Evolutionary conservation across 306 rosid species (phyloP).

Genomic region (Pyrus pyrifolia): DNA sequence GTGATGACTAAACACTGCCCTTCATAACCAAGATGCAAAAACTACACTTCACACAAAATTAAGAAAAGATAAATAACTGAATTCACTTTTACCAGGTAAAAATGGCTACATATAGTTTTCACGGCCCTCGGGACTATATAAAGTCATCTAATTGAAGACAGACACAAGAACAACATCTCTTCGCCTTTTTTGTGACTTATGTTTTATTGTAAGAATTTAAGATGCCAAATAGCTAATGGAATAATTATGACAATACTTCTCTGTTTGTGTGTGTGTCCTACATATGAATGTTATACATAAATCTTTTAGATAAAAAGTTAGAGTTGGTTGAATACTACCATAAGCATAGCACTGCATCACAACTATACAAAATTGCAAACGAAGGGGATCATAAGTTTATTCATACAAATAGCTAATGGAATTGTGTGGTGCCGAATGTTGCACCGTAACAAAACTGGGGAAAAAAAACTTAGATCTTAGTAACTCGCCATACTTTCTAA

Average conservation of each 20-base stretch:
- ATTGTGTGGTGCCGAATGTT: not conserved
- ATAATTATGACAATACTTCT: too few species aligned
- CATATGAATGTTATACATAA: too few species aligned
- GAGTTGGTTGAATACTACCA: not conserved
- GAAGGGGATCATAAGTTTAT: not conserved
- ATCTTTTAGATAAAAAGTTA: not conserved
- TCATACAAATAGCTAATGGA: too few species aligned
- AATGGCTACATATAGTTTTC: not conserved
- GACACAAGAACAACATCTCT: not conserved
- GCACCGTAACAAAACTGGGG: not conserved
- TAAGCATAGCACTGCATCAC: not conserved
- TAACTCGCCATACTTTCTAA: not conserved
- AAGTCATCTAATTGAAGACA: not conserved
- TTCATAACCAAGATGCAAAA: slow-evolving; percentile 31
- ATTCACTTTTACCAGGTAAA: too few species aligned
- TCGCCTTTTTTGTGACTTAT: not conserved
- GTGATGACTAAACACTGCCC: slow-evolving; percentile 98
- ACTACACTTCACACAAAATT: not conserved
- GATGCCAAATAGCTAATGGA: not conserved
- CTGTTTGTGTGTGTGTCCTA: too few species aligned
- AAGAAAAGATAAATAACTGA: not conserved
- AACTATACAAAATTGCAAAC: not conserved
- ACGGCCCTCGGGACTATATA: not conserved
- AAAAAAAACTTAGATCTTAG: not conserved
- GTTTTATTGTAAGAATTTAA: not conserved